Percentiles rank a stretch among this genome's conserved stretches.
Conservation (phyloP, 2,329 filamentous ascomycete genomes). For the Proliferodiscus dingleyae region DNA sequence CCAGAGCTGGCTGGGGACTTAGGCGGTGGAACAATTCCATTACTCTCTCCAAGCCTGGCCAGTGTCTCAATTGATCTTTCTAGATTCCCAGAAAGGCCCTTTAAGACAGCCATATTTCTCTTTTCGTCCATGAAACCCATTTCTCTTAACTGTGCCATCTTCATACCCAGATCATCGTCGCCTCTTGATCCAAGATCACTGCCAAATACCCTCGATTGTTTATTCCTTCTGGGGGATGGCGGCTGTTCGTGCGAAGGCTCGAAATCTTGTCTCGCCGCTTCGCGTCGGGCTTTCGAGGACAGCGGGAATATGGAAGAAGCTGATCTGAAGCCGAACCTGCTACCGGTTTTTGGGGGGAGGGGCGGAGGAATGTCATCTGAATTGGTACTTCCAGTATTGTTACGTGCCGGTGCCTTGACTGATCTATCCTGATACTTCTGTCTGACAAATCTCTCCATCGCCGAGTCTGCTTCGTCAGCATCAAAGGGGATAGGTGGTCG, state of each 20-base stretch:
- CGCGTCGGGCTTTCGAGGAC: slow-evolving; percentile 45
- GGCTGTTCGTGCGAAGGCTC: slow-evolving; percentile 13
- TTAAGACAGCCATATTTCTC: slow-evolving; percentile 75
- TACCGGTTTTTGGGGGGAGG: slow-evolving; percentile 55
- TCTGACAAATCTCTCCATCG: slow-evolving; percentile 92
- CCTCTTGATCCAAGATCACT: slow-evolving; percentile 55
- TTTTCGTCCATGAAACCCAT: slow-evolving; percentile 89
- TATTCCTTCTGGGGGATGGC: slow-evolving; percentile 35
- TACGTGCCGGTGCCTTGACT: slow-evolving; percentile 43
- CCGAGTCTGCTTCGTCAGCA: slow-evolving; percentile 84
- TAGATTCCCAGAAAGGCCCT: slow-evolving; percentile 77
- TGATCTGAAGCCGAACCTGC: slow-evolving; percentile 59
- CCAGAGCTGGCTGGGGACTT: slow-evolving; percentile 34
- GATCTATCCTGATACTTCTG: slow-evolving; percentile 77
- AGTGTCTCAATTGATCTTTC: slow-evolving; percentile 83
- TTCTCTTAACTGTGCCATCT: slow-evolving; percentile 71
- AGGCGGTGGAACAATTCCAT: slow-evolving; percentile 35
- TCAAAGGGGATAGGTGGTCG: slow-evolving; percentile 84
- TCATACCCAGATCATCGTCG: slow-evolving; percentile 62
- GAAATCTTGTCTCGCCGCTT: slow-evolving; percentile 20
- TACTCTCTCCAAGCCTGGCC: slow-evolving; percentile 73
- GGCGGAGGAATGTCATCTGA: slow-evolving; percentile 53
- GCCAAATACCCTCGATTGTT: slow-evolving; percentile 65
- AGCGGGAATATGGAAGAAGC: slow-evolving; percentile 48
- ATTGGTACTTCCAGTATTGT: slow-evolving; percentile 37